phyloP scores from a whole-genome alignment of 306 rosid species.

The Citrullus colocynthis region DNA sequence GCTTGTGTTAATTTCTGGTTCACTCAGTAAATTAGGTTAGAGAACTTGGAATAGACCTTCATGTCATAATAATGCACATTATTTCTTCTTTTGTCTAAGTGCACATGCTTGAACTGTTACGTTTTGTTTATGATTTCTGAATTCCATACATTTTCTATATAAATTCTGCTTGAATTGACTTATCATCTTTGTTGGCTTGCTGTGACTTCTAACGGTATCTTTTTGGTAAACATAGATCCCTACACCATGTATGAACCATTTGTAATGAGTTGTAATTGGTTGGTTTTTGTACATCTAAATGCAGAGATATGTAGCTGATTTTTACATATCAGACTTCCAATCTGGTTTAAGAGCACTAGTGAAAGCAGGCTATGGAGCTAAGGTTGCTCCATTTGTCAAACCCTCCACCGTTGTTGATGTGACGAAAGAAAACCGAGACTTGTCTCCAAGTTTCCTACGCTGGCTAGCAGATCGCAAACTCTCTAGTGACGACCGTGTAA shows the following conservation, averaged over 20 bases:
- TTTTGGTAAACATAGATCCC: no score
- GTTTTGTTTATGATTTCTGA: background rate
- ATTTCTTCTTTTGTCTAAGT: background rate
- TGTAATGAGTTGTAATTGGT: background rate
- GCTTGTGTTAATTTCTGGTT: background rate
- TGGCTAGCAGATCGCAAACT: slow-evolving; percentile 93
- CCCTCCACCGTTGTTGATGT: slow-evolving; percentile 63
- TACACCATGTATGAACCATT: background rate
- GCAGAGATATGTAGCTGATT: slow-evolving; percentile 86
- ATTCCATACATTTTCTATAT: background rate
- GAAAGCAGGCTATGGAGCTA: slow-evolving; percentile 89
- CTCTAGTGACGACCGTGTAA: slow-evolving; percentile 58
- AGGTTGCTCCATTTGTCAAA: slow-evolving; percentile 84
- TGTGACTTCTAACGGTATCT: background rate
- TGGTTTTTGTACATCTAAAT: slow-evolving; percentile 15
- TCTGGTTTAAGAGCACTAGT: slow-evolving; percentile 93
- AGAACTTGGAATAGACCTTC: background rate
- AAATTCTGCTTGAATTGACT: background rate
- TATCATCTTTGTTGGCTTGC: background rate
- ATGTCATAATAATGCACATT: background rate
- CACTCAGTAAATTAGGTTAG: background rate
- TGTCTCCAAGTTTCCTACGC: slow-evolving; percentile 69
- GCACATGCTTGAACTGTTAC: background rate
- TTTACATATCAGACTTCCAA: slow-evolving; percentile 90
- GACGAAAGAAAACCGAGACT: slow-evolving; percentile 64